Percentiles rank a stretch among this genome's conserved stretches.
Conservation (phyloP, 1,139 yeast species). For the Geotrichum bryndzae region DNA sequence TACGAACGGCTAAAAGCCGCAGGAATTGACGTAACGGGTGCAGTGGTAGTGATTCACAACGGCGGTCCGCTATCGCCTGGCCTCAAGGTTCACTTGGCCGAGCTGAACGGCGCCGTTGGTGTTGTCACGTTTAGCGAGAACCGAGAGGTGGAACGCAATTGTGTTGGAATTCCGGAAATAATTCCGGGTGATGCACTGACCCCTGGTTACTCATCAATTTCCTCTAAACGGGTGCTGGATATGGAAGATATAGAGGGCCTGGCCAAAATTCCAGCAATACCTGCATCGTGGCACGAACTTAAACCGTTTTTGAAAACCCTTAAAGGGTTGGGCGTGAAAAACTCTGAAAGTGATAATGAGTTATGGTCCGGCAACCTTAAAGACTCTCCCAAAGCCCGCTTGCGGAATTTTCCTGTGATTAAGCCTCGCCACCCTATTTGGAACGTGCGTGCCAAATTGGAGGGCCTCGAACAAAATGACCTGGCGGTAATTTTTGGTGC, state of each 20-base stretch:
- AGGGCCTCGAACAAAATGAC: conserved; percentile 74
- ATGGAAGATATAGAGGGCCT: conserved; percentile 49
- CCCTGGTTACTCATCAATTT: conserved; percentile 67
- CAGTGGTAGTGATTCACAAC: conserved; percentile 51
- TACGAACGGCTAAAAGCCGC: conserved; percentile 41
- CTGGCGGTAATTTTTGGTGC: conserved; percentile 79
- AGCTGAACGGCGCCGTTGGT: conserved; percentile 48
- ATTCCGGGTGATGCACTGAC: conserved; percentile 75
- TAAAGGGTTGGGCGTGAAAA: conserved; percentile 45
- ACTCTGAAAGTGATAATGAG: conserved; percentile 23
- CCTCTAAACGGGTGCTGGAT: conserved; percentile 31
- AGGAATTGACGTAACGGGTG: conserved; percentile 36
- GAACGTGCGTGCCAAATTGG: conserved; percentile 73
- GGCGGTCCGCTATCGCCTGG: conserved; percentile 53
- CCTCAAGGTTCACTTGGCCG: conserved; percentile 49
- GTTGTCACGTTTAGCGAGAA: conserved; percentile 47
- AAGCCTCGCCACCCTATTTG: conserved; percentile 64
- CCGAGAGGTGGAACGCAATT: conserved; percentile 53
- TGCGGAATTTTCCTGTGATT: conserved; percentile 45
- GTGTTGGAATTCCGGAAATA: conserved; percentile 60
- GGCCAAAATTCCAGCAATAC: conserved; percentile 69
- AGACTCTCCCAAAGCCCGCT: conserved; percentile 35
- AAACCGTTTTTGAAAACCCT: conserved; percentile 44
- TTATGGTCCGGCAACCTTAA: conserved; percentile 44
- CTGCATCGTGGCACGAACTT: conserved; percentile 71